phyloP scores from a whole-genome alignment of 2,329 filamentous ascomycete species.

The Fusarium guadeloupense region DNA sequence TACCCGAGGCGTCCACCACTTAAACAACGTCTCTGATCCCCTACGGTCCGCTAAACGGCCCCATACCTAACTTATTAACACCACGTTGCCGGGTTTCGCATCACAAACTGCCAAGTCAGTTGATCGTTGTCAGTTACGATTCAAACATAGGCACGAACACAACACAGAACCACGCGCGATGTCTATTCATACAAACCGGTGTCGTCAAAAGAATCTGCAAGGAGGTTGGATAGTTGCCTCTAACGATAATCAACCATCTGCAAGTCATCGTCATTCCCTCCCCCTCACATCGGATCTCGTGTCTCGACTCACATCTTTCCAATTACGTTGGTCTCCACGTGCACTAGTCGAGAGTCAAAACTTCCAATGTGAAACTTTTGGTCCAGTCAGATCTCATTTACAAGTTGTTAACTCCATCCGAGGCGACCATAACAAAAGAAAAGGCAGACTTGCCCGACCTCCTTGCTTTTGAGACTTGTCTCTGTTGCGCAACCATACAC shows the following conservation, averaged over 20 bases:
- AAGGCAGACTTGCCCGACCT: neutral
- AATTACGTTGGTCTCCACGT: slow-evolving; percentile 35
- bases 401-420: slow-evolving; percentile 5
- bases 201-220: slow-evolving; percentile 1
- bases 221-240: slow-evolving; percentile 1
- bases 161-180: neutral
- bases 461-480: slow-evolving; percentile 23
- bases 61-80: slow-evolving; percentile 6
- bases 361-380: slow-evolving; percentile 26
- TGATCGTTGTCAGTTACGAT: neutral
- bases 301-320: slow-evolving; percentile 25
- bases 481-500: slow-evolving; percentile 14
- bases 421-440: neutral
- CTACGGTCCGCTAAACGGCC: slow-evolving; percentile 6
- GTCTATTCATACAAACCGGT: neutral
- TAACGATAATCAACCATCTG: slow-evolving; percentile 1
- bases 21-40: slow-evolving; percentile 11
- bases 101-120: slow-evolving; percentile 1
- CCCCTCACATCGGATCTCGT: slow-evolving; percentile 30
- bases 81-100: slow-evolving; percentile 13
- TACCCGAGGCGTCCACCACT: slow-evolving; percentile 22
- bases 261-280: slow-evolving; percentile 20
- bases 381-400: slow-evolving; percentile 22
- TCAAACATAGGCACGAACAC: neutral
- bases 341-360: slow-evolving; percentile 29